Percentiles rank a stretch among this genome's conserved stretches.
These are phyloP conservation scores for Podospora didyma DNA, from an alignment of 495 filamentous ascomycete species.

Conservation along the genomic window DNA sequence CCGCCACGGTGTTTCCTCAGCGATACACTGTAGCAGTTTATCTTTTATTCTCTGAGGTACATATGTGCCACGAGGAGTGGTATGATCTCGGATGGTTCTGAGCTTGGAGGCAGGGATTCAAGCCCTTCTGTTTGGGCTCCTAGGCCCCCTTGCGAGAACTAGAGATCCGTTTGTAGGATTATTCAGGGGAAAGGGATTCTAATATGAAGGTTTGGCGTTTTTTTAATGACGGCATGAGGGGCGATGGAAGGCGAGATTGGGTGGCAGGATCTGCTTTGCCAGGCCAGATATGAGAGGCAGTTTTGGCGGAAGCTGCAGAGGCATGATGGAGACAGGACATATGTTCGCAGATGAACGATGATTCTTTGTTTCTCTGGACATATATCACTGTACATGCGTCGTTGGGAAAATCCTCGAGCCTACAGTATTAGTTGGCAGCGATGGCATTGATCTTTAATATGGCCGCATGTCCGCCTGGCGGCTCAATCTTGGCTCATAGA, in stretches of 20 bases:
- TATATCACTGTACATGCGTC: constrained; percentile 33
- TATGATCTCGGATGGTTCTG: neutral
- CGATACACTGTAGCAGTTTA: neutral
- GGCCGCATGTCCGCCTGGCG: neutral
- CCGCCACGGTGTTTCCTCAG: neutral
- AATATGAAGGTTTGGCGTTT: constrained; percentile 18
- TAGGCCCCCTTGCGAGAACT: neutral
- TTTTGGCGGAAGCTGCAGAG: constrained; percentile 13
- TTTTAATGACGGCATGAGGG: constrained; percentile 39
- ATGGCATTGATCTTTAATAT: neutral
- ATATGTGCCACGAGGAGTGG: neutral
- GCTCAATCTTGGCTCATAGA: neutral
- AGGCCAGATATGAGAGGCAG: constrained; percentile 11
- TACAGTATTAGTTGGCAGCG: neutral
- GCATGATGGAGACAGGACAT: constrained; percentile 28
- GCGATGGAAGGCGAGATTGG: constrained; percentile 21
- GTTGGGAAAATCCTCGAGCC: neutral
- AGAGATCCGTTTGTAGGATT: constrained; percentile 33
- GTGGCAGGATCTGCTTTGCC: constrained; percentile 19
- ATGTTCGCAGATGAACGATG: constrained; percentile 28
- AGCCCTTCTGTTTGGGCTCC: neutral
- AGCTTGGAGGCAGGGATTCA: neutral
- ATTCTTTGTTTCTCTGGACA: constrained; percentile 39
- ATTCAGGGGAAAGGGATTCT: constrained; percentile 11
- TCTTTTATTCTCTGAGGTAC: neutral